phyloP scores from a whole-genome alignment of 192 early-diverging fungal genomes.

The Podila minutissima region DNA sequence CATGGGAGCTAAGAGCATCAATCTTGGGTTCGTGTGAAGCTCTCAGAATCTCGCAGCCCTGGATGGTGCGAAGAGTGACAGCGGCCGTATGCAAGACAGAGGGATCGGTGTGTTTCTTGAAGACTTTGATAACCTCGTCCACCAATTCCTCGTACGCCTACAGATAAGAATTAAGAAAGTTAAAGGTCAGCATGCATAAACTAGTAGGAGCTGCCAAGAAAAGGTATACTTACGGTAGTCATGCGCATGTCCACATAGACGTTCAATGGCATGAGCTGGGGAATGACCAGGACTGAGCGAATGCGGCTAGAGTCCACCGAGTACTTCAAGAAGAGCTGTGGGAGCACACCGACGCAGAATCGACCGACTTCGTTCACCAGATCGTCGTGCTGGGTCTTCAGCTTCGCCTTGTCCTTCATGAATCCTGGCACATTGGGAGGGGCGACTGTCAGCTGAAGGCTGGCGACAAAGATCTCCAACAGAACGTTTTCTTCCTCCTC shows the following conservation, averaged over 20 bases:
- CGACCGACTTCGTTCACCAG: constrained; percentile 54
- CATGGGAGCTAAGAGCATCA: constrained; percentile 20
- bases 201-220: too few species aligned
- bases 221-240: constrained; percentile 42
- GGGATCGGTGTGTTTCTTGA: constrained; percentile 49
- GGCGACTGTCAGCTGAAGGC: constrained; percentile 45
- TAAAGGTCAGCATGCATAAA: background rate
- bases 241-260: constrained; percentile 60
- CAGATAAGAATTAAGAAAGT: background rate
- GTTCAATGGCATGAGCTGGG: constrained; percentile 56
- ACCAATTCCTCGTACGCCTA: constrained; percentile 60
- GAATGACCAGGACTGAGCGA: constrained; percentile 52
- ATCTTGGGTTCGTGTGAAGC: constrained; percentile 52
- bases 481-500: constrained; percentile 66
- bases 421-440: constrained; percentile 39
- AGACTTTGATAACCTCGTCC: constrained; percentile 56
- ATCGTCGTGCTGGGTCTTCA: constrained; percentile 50
- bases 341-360: constrained; percentile 48
- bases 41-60: constrained; percentile 41
- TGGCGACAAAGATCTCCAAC: constrained; percentile 57
- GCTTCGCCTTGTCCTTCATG: constrained; percentile 47
- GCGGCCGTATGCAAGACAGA: constrained; percentile 54
- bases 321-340: constrained; percentile 59
- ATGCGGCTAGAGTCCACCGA: constrained; percentile 53
- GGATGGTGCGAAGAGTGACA: constrained; percentile 51